A percentile compares a stretch with the other conserved stretches of the same genome.
Conservation (phyloP, 2,329 filamentous ascomycete species). For the Daldinia sp. region DNA sequence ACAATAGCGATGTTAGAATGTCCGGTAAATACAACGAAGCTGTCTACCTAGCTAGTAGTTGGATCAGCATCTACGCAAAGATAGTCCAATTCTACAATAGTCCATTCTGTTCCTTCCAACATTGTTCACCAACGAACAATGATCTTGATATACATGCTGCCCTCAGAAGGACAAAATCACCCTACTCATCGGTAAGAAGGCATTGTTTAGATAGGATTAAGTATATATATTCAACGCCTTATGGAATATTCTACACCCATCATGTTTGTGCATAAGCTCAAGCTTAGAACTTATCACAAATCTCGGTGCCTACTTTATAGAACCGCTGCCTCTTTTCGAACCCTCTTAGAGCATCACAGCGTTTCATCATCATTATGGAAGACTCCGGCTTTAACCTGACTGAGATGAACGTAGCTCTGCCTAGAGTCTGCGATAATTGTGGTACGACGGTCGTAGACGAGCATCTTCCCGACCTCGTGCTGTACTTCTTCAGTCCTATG, state of each 20-base stretch:
- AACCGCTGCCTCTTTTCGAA: no score
- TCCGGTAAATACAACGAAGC: not conserved
- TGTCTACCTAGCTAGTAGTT: not conserved
- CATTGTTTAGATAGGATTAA: not conserved
- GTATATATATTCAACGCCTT: not conserved
- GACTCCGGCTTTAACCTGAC: not conserved
- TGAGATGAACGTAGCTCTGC: not conserved
- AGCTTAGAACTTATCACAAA: not conserved
- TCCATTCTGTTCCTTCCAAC: not conserved
- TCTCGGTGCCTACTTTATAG: not conserved
- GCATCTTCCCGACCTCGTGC: not conserved
- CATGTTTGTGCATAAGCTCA: not conserved
- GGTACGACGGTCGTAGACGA: not conserved
- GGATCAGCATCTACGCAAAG: not conserved
- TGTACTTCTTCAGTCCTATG: not conserved
- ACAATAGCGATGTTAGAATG: not conserved
- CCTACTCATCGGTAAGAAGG: not conserved
- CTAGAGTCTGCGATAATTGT: not conserved
- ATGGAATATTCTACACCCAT: not conserved
- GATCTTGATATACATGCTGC: not conserved
- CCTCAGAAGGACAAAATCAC: no score
- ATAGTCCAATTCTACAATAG: not conserved
- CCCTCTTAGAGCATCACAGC: not conserved
- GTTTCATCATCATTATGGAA: not conserved
- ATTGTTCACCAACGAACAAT: not conserved